A percentile compares a stretch with the other conserved stretches of the same genome.
Evolutionary conservation across 2,329 filamentous ascomycete species (phyloP).

Genomic region (Conoideocrella luteorostrata): DNA sequence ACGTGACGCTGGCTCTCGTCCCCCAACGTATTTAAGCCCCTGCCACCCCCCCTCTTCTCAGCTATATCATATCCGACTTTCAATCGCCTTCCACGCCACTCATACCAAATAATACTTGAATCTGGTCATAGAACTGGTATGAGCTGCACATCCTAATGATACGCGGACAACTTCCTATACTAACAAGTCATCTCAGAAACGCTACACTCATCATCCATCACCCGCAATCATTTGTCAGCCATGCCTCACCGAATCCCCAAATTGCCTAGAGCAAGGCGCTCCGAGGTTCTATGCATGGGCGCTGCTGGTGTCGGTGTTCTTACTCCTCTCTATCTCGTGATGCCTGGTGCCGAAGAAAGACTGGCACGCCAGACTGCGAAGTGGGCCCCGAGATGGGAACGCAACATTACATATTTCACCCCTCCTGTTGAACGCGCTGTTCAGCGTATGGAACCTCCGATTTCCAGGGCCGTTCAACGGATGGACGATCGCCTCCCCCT

Average conservation of each 20-base stretch:
- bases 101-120: too few species aligned
- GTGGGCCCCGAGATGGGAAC: constrained; percentile 56
- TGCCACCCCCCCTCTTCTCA: too few species aligned
- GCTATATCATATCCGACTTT: neutral
- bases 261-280: constrained; percentile 41
- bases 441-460: constrained; percentile 42
- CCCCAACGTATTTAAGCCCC: too few species aligned
- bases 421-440: constrained; percentile 40
- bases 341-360: constrained; percentile 49
- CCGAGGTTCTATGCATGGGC: constrained; percentile 47
- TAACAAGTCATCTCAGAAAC: neutral
- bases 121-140: neutral
- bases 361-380: constrained; percentile 47
- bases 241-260: constrained; percentile 41
- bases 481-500: constrained; percentile 43
- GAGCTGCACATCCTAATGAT: too few species aligned
- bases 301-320: constrained; percentile 47
- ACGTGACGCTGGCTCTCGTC: too few species aligned
- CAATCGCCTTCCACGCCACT: neutral
- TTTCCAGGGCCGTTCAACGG: constrained; percentile 37
- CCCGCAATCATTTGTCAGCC: too few species aligned
- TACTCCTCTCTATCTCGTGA: constrained; percentile 50
- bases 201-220: constrained; percentile 18
- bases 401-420: constrained; percentile 48
- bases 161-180: neutral